A percentile compares a stretch with the other conserved stretches of the same genome.
Conservation (phyloP, 768 basidiomycete genomes). For the Wakefieldia striispora region DNA sequence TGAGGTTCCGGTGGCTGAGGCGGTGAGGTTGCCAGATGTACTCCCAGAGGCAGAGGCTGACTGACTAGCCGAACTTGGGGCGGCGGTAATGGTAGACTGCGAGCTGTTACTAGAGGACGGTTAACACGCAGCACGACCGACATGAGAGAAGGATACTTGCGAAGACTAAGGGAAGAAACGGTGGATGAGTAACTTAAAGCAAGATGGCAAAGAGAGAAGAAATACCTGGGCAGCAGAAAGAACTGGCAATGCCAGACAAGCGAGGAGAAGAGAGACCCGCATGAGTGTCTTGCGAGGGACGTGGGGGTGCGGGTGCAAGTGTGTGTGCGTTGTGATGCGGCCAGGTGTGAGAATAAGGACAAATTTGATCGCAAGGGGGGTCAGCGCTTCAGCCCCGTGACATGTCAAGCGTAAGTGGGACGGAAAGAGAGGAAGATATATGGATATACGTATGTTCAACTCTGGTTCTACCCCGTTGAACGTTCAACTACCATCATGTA, state of each 20-base stretch:
- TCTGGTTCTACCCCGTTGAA: too few relatives aligned
- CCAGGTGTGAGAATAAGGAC: conserved; percentile 4
- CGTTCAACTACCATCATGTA: conserved; percentile 30
- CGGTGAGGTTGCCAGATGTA: conserved; percentile 19
- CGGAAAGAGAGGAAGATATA: too few relatives aligned
- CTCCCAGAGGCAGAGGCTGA: conserved; percentile 19
- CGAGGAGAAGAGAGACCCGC: conserved; percentile 32
- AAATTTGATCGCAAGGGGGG: conserved; percentile 4
- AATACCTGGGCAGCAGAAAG: conserved; percentile 34
- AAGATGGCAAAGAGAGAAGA: neutral
- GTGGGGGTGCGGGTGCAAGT: conserved; percentile 5
- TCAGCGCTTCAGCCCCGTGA: too few relatives aligned
- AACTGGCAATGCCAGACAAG: conserved; percentile 28
- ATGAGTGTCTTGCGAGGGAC: conserved; percentile 12
- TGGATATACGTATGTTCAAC: too few relatives aligned
- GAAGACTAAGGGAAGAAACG: conserved; percentile 27
- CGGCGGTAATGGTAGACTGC: conserved; percentile 44
- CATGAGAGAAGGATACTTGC: conserved; percentile 35
- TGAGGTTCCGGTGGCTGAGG: conserved; percentile 15
- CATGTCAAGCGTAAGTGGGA: too few relatives aligned
- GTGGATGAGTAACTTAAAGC: conserved; percentile 5
- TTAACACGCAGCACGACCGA: conserved; percentile 37
- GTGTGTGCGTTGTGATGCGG: neutral
- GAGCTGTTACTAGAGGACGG: conserved; percentile 41
- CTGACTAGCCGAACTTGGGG: conserved; percentile 35